Evolutionary conservation across 768 basidiomycete species (phyloP), one percentile per base, ranked within the genome.

Genomic region (Leccinum pellstonianum): DNA sequence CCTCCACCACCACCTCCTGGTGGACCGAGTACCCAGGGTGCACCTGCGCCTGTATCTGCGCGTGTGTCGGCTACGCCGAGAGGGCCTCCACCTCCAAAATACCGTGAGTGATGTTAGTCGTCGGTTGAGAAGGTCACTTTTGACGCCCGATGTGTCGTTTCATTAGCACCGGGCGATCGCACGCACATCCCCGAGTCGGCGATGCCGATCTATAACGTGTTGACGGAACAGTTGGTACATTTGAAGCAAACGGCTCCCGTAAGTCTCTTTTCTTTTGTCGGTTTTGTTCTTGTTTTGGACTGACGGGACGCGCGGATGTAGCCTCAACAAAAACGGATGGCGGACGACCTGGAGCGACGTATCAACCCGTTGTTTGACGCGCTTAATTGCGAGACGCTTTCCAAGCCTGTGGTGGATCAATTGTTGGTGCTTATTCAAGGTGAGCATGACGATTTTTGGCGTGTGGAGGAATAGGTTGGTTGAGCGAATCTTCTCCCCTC

Each of bases 381-480:
- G n/a, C 75, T 98, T 65, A 97, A 98, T 73, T 94, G 92, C 68
- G 86, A 93, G 66, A 90, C 90, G 7, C 70, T 97, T 19, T 88
- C 91, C 14, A 77, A 79, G 60, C 72, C 82, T 11, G 86, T 92
- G 23, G 81, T 90, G 14, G 88, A 90, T 47, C 85, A 90, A 64
- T 76, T 97, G 31, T 68, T 85, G 21, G 83, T 86, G 46, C 79
- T 98, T 48, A 81, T 85, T 4, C 80, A 83, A 78, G 95, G 94
- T 95, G 62, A 47, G 66, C 33, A 80, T 67, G 1, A 5, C n/a
- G 27, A 43, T 33, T 15, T 43, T 29, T 33, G 43, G 25, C 17
- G 63, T 33, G 17, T 57, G 1, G 6, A 25, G 27, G 10, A 14
- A n/a, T 21, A 21, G 43, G 27, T 54, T 46, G 55, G 55, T 47